A percentile compares a stretch with the other conserved stretches of the same genome.
Conservation (phyloP, 192 early-diverging fungal species). For the Backusella sp. region DNA sequence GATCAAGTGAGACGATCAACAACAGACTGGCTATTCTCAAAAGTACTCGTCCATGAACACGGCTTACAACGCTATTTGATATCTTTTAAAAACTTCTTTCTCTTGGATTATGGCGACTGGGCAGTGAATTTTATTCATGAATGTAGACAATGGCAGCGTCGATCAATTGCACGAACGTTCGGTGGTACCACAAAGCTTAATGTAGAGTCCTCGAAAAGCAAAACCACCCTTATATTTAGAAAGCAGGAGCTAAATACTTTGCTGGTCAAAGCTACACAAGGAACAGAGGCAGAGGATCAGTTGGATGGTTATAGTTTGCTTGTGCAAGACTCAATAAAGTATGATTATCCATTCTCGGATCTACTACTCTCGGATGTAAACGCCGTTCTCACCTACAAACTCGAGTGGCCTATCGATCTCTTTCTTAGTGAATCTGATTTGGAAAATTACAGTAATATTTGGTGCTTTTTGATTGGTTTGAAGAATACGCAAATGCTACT, state of each 20-base stretch:
- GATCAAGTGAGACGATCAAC: conserved; percentile 51
- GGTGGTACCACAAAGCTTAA: not conserved
- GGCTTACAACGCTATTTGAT: conserved; percentile 50
- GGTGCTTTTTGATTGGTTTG: conserved; percentile 60
- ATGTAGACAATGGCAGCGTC: conserved; percentile 35
- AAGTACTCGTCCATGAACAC: conserved; percentile 64
- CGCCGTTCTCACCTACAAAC: conserved; percentile 51
- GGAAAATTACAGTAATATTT: conserved; percentile 56
- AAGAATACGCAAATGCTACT: conserved; percentile 56
- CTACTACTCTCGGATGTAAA: conserved; percentile 50
- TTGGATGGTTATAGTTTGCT: conserved; percentile 17
- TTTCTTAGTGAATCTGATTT: conserved; percentile 62
- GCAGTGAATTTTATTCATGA: conserved; percentile 55
- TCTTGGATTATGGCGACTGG: conserved; percentile 64
- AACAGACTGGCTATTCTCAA: conserved; percentile 60
- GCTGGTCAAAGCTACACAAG: conserved; percentile 33
- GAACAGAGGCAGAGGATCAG: conserved; percentile 40
- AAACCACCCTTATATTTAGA: conserved; percentile 27
- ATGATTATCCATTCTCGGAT: conserved; percentile 42
- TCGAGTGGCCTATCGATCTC: conserved; percentile 70
- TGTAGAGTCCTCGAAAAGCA: not conserved
- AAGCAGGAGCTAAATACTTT: conserved; percentile 42
- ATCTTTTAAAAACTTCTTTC: conserved; percentile 58
- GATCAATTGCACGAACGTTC: conserved; percentile 5
- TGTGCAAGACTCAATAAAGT: not conserved